A percentile compares a stretch with the other conserved stretches of the same genome.
Evolutionary conservation across 2,329 filamentous ascomycete species (phyloP).

Genomic region (Beauveria sp.): DNA sequence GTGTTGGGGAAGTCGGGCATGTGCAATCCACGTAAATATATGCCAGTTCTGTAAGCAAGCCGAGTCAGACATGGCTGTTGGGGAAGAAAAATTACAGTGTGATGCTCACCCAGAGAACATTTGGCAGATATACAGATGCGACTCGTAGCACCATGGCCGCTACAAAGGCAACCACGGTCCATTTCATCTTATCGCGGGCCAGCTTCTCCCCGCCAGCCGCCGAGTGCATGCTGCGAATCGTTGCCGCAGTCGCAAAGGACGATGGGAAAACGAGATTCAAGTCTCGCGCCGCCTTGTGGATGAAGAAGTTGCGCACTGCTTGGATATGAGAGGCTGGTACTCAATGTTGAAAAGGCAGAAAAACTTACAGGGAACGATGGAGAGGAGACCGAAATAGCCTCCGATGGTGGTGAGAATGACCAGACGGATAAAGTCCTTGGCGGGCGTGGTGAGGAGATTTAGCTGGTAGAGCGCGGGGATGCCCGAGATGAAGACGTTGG

Average conservation of each 20-base stretch:
- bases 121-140: neutral
- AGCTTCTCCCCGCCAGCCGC: slow-evolving; percentile 3
- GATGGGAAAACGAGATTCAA: slow-evolving; percentile 11
- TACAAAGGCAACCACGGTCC: slow-evolving; percentile 8
- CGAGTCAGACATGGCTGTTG: neutral
- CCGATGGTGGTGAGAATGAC: slow-evolving; percentile 5
- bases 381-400: slow-evolving; percentile 10
- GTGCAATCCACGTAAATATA: slow-evolving; percentile 6
- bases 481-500: slow-evolving; percentile 12
- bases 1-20: neutral
- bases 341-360: no score
- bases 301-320: slow-evolving; percentile 8
- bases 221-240: slow-evolving; percentile 11
- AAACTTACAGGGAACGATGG: slow-evolving; percentile 3
- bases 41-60: slow-evolving; percentile 1
- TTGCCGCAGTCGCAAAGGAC: slow-evolving; percentile 7
- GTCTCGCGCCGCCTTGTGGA: neutral
- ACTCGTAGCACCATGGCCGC: slow-evolving; percentile 9
- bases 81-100: no score
- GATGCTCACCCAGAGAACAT: slow-evolving; percentile 6
- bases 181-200: slow-evolving; percentile 7
- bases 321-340: neutral
- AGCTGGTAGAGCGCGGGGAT: slow-evolving; percentile 15
- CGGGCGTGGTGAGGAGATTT: slow-evolving; percentile 1
- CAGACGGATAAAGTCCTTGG: slow-evolving; percentile 1